Base-by-base conservation (phyloP, 2,329 filamentous ascomycete genomes). In the Neobulgaria alba region DNA sequence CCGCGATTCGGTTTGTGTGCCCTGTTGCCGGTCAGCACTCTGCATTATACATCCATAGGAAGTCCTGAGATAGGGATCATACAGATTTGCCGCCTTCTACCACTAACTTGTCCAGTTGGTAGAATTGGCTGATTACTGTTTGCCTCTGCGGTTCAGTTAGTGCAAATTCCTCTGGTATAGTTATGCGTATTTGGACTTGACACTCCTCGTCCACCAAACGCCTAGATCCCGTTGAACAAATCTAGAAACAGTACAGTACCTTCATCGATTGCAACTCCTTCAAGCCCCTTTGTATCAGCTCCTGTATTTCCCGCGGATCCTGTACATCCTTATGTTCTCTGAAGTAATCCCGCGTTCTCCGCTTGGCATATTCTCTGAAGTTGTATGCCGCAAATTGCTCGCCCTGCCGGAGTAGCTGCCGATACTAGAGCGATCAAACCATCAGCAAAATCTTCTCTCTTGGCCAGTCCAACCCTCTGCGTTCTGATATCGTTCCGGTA, bases 361-460 rank as follows among this genome's bases (percentile, higher is more conserved):
- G 82, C 65, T 81, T 84, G 39, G 92, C 89, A 65, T 98, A 98
- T 63, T 95, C 90, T 67, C 92, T 79, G 73, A 95, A 98, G 68
- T 96, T 98, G 72, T 96, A 98, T 54, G 84, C 79, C 48, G 87
- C 77, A 64, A 98, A 96, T 59, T 95, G 85, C 47, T 75, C 73
- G 48, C 87, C 80, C 63, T 92, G 84, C 55, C 89, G 84, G 57
- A 96, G 72, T 56, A 98, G 71, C 58, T 90, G 90, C 52, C 92
- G 89, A 67, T 95, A 96, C 89, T 95, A 20, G 23, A 26, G 23
- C 7, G 23, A 26, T 26, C 7, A 12, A 7, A 7, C 12, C 7
- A 12, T 26, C 23, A 26, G 23, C 23, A 26, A 7, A 26, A 26
- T 26, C 23, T 12, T 26, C 12, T 12, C 23, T 12, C n/a, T n/a